These are phyloP conservation scores for Daldinia bambusicola DNA, from an alignment of 495 filamentous ascomycete genomes.

Conservation along the genomic window DNA sequence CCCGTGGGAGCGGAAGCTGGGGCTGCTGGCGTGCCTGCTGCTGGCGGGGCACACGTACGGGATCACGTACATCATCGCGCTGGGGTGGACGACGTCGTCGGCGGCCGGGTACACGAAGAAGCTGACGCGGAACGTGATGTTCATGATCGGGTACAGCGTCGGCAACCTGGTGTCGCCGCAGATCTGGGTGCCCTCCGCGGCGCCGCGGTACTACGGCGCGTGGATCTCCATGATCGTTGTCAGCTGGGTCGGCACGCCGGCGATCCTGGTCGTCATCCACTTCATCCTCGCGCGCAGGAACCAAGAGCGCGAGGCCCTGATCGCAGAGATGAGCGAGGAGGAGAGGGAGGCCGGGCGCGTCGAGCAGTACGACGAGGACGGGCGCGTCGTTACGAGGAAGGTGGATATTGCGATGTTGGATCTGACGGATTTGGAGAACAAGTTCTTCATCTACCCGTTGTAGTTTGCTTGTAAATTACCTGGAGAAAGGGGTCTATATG, in stretches of 20 bases:
- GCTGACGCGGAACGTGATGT: slow-evolving; percentile 24
- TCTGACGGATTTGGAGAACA: slow-evolving; percentile 19
- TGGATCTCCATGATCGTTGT: slow-evolving; percentile 21
- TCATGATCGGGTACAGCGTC: slow-evolving; percentile 18
- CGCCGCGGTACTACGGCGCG: slow-evolving; percentile 20
- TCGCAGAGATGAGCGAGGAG: not conserved
- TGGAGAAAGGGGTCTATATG: no score
- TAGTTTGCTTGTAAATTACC: not conserved
- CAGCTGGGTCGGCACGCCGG: slow-evolving; percentile 15
- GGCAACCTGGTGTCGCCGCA: slow-evolving; percentile 23
- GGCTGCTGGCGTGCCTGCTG: not conserved
- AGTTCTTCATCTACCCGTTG: slow-evolving; percentile 20
- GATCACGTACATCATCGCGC: slow-evolving; percentile 19
- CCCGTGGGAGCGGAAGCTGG: slow-evolving; percentile 16
- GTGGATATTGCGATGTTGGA: slow-evolving; percentile 17
- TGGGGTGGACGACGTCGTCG: slow-evolving; percentile 25
- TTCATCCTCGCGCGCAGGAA: not conserved
- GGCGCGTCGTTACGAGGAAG: slow-evolving; percentile 5
- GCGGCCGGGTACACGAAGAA: slow-evolving; percentile 21
- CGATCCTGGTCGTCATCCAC: not conserved
- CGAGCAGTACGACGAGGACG: not conserved
- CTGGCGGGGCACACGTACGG: slow-evolving; percentile 20
- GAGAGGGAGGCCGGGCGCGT: not conserved
- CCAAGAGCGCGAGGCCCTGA: not conserved
- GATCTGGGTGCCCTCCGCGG: slow-evolving; percentile 17